phyloP scores from a whole-genome alignment of 108 stramenopile genomes.

The Skeletonema potamos region DNA sequence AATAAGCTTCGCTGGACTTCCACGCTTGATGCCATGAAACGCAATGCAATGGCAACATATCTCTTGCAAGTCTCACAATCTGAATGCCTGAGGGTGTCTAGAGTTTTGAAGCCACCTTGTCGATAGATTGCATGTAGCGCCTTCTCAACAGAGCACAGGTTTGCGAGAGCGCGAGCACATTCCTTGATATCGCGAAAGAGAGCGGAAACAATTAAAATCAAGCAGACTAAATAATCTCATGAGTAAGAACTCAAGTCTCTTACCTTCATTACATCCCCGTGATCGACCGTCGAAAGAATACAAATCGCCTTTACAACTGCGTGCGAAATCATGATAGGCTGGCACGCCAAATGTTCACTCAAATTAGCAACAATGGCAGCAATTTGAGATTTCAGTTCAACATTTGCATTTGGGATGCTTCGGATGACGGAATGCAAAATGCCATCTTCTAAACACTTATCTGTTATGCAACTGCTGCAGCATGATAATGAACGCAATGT shows the following conservation, averaged over 20 bases:
- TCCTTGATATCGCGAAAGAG: conserved; percentile 32
- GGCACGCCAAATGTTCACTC: conserved; percentile 67
- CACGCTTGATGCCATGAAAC: conserved; percentile 69
- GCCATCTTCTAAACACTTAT: conserved; percentile 51
- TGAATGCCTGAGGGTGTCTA: conserved; percentile 57
- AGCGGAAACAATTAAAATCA: neutral
- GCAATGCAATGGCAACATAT: conserved; percentile 79
- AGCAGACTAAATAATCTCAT: neutral
- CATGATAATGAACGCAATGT: conserved; percentile 71
- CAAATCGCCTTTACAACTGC: conserved; percentile 60
- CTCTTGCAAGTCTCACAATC: conserved; percentile 68
- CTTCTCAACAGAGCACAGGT: conserved; percentile 76
- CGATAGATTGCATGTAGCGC: conserved; percentile 61
- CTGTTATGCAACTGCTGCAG: conserved; percentile 50
- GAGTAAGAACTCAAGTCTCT: neutral
- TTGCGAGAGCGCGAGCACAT: conserved; percentile 74
- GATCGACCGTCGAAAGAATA: conserved; percentile 50
- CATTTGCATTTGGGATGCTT: conserved; percentile 58
- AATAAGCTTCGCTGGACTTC: conserved; percentile 64
- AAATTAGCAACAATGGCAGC: conserved; percentile 80
- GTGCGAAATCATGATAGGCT: conserved; percentile 60
- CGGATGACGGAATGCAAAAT: conserved; percentile 55
- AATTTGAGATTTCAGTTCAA: conserved; percentile 70
- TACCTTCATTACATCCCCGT: conserved; percentile 59
- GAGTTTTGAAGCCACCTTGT: conserved; percentile 69